These are phyloP conservation scores for Neonectria punicea DNA, from an alignment of 2,329 filamentous ascomycete species.

Conservation along the genomic window DNA sequence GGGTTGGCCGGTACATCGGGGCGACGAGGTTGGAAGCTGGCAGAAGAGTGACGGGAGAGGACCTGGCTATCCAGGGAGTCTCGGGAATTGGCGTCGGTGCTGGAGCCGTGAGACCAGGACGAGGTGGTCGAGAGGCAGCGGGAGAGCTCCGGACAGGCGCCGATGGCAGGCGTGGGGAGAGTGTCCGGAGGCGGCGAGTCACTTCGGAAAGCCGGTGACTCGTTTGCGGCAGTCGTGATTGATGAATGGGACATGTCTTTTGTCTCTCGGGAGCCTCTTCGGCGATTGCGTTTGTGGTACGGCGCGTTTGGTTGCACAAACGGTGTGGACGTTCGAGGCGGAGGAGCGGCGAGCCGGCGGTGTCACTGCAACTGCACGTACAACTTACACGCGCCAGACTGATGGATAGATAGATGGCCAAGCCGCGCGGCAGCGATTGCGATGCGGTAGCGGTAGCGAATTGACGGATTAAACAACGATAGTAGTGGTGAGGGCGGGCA, in stretches of 20 bases:
- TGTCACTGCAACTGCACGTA: neutral
- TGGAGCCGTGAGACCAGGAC: slow-evolving; percentile 67
- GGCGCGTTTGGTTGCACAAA: neutral
- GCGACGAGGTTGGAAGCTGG: slow-evolving; percentile 60
- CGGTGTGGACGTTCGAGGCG: neutral
- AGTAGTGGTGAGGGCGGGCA: neutral
- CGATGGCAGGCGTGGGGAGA: slow-evolving; percentile 71
- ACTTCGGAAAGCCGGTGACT: slow-evolving; percentile 53
- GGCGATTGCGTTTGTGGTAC: neutral
- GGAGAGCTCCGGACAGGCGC: slow-evolving; percentile 66
- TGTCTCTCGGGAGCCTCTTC: slow-evolving; percentile 6
- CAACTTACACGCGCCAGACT: neutral
- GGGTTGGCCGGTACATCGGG: slow-evolving; percentile 55
- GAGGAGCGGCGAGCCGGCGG: no score
- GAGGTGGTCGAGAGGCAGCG: slow-evolving; percentile 73
- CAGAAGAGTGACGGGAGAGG: slow-evolving; percentile 73
- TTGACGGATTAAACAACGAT: neutral
- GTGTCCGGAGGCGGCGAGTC: slow-evolving; percentile 74
- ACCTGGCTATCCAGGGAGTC: slow-evolving; percentile 66
- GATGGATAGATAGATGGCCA: neutral
- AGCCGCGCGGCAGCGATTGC: neutral
- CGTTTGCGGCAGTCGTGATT: slow-evolving; percentile 50
- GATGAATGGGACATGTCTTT: slow-evolving; percentile 19
- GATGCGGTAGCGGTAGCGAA: neutral
- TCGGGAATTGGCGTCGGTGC: slow-evolving; percentile 59